A percentile compares a stretch with the other conserved stretches of the same genome.
Evolutionary conservation across 1,284 basidiomycete species (phyloP).

Genomic region (Trichosporon faecale): DNA sequence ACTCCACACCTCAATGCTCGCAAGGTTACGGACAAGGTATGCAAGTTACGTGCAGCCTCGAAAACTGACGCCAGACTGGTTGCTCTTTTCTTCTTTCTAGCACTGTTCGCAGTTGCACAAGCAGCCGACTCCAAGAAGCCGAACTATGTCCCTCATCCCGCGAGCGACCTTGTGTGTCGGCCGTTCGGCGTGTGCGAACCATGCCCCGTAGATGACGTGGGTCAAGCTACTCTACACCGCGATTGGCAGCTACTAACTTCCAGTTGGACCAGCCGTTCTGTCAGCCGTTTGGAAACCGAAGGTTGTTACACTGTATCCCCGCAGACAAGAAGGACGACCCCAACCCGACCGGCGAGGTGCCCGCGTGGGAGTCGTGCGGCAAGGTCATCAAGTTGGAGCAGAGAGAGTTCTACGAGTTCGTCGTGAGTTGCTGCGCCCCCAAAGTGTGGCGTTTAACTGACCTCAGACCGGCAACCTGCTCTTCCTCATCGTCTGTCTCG

Average conservation of each 20-base stretch:
- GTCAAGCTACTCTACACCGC: slow-evolving; percentile 39
- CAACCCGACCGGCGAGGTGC: slow-evolving; percentile 56
- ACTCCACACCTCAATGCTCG: slow-evolving; percentile 6
- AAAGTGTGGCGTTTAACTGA: neutral
- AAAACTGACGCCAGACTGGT: slow-evolving; percentile 18
- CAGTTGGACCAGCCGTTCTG: slow-evolving; percentile 82
- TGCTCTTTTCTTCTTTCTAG: slow-evolving; percentile 26
- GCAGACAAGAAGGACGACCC: slow-evolving; percentile 22
- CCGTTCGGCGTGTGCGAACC: slow-evolving; percentile 78
- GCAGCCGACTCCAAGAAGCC: slow-evolving; percentile 19
- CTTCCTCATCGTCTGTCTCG: slow-evolving; percentile 65
- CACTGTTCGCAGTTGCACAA: slow-evolving; percentile 15
- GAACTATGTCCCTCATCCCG: slow-evolving; percentile 37
- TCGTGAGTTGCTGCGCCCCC: slow-evolving; percentile 56
- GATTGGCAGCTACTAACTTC: slow-evolving; percentile 4
- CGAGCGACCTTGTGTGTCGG: slow-evolving; percentile 57
- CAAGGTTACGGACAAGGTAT: slow-evolving; percentile 16
- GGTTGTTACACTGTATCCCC: slow-evolving; percentile 73
- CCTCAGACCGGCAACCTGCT: slow-evolving; percentile 62
- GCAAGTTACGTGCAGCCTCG: neutral
- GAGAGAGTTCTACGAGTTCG: slow-evolving; percentile 81
- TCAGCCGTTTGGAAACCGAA: slow-evolving; percentile 82
- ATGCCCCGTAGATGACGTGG: slow-evolving; percentile 72
- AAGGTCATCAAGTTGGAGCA: slow-evolving; percentile 72
- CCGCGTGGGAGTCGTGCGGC: slow-evolving; percentile 86